These are phyloP conservation scores for Solanum medicagineum DNA, from an alignment of 257 asterid species.

Conservation along the genomic window DNA sequence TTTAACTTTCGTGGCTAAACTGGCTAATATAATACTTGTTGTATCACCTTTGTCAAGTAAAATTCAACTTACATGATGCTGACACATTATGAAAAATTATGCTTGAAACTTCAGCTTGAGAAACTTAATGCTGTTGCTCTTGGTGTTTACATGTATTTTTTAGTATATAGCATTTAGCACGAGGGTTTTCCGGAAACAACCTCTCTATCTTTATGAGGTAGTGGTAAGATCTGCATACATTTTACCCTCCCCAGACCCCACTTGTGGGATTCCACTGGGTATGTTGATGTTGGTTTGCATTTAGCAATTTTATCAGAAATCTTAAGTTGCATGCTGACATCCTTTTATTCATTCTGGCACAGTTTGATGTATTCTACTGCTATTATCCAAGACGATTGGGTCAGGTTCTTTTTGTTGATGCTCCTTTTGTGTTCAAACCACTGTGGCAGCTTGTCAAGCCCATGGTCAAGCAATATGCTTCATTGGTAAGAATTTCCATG, in stretches of 20 bases:
- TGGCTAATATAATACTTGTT: background rate
- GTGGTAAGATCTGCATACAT: no score
- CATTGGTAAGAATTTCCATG: constrained; percentile 45
- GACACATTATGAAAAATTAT: background rate
- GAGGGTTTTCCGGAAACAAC: no score
- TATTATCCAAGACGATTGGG: constrained; percentile 80
- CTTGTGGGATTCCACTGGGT: no score
- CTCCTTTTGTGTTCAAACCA: constrained; percentile 87
- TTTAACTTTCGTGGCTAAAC: background rate
- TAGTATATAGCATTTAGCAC: background rate
- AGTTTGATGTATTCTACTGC: constrained; percentile 85
- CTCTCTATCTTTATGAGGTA: no score
- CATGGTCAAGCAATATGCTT: constrained; percentile 63
- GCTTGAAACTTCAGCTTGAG: background rate
- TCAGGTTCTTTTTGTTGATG: constrained; percentile 73
- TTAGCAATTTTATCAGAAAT: background rate
- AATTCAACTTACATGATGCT: background rate
- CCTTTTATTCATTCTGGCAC: constrained; percentile 4
- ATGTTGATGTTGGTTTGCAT: background rate
- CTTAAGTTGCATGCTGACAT: background rate
- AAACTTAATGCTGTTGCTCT: background rate
- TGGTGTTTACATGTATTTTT: background rate
- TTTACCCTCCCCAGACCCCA: no score
- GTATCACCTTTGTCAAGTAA: background rate
- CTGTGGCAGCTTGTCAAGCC: constrained; percentile 86